These are phyloP conservation scores for Apiospora rasikravindrae DNA, from an alignment of 2,329 filamentous ascomycete species.

Conservation along the genomic window DNA sequence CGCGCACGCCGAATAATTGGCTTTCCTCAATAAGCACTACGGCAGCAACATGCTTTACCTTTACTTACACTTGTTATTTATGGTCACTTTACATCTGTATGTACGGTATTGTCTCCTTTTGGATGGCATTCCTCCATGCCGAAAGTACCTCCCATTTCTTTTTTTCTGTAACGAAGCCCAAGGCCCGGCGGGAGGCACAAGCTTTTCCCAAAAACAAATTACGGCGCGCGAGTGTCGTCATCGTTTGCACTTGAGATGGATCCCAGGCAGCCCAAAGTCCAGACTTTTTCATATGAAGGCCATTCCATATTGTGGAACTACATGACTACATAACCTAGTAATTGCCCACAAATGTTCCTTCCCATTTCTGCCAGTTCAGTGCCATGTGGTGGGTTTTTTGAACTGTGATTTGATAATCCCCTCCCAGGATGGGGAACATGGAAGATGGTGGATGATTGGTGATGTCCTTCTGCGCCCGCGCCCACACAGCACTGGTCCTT, in stretches of 20 bases:
- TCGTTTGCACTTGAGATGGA: constrained; percentile 12
- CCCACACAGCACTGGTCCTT: background rate
- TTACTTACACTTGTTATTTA: background rate
- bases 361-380: background rate
- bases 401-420: constrained; percentile 13
- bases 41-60: background rate
- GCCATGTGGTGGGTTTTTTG: background rate
- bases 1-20: background rate
- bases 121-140: background rate
- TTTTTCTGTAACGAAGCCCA: constrained; percentile 7
- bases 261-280: background rate
- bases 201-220: constrained; percentile 10
- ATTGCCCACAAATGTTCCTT: background rate
- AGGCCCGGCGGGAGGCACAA: background rate
- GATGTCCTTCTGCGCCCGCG: background rate
- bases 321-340: constrained; percentile 9
- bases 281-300: constrained; percentile 14
- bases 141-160: background rate
- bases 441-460: background rate
- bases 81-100: background rate
- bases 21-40: background rate
- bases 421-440: background rate
- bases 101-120: background rate
- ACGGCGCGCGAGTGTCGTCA: background rate
- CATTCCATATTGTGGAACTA: constrained; percentile 13